phyloP scores from a whole-genome alignment of 257 asterid genomes.

The Marsdenia floribunda region DNA sequence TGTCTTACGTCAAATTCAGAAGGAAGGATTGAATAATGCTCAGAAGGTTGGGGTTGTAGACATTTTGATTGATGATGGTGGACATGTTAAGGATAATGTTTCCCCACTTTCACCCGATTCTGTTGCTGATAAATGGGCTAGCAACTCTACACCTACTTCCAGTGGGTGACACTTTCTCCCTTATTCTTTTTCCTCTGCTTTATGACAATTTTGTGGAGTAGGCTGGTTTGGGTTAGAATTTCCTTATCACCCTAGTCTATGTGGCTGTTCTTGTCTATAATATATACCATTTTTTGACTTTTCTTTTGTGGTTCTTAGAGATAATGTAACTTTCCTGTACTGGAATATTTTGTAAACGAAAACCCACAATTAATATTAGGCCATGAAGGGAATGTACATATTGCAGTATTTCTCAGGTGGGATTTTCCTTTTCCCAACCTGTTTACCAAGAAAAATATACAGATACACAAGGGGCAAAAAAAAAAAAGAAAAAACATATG shows the following conservation, averaged over 20 bases:
- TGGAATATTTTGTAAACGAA: conserved; percentile 6
- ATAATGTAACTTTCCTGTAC: neutral
- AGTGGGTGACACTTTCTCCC: conserved; percentile 29
- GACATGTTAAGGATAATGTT: conserved; percentile 24
- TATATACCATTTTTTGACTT: neutral
- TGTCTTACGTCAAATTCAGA: conserved; percentile 44
- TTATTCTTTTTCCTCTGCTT: neutral
- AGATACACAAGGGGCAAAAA: neutral
- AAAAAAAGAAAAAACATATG: neutral
- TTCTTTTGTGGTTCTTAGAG: neutral
- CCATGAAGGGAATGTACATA: conserved; percentile 33
- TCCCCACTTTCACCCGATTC: conserved; percentile 51
- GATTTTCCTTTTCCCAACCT: neutral
- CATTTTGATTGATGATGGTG: conserved; percentile 44
- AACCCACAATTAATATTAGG: neutral
- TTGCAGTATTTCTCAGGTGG: neutral
- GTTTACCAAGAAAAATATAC: neutral
- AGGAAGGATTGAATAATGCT: conserved; percentile 45
- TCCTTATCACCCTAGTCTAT: neutral
- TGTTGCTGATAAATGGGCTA: conserved; percentile 27
- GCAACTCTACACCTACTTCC: conserved; percentile 43
- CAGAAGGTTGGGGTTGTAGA: conserved; percentile 54
- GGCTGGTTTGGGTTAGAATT: conserved; percentile 13
- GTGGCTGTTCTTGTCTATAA: neutral
- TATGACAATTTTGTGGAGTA: conserved; percentile 4